Evolutionary conservation across 1,284 basidiomycete genomes (phyloP).

Genomic region (Cutaneotrichosporon spelunceum): DNA sequence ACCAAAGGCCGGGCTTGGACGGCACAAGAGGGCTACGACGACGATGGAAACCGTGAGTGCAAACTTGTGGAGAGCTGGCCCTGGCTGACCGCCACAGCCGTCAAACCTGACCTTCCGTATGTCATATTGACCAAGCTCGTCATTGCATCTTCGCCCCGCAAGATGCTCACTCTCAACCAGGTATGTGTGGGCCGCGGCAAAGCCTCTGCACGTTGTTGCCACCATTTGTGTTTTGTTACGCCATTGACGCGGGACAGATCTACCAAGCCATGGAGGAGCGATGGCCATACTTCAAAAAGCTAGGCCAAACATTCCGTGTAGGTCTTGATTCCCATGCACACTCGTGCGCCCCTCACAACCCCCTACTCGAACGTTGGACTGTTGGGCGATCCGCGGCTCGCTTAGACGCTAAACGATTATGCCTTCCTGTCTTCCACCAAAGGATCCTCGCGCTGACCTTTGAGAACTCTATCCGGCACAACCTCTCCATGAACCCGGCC

Average conservation of each 20-base stretch:
- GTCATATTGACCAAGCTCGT: constrained; percentile 32
- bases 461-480: constrained; percentile 77
- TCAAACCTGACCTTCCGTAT: constrained; percentile 33
- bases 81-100: constrained; percentile 16
- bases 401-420: not conserved
- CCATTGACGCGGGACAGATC: constrained; percentile 25
- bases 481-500: constrained; percentile 72
- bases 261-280: constrained; percentile 37
- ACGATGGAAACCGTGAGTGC: constrained; percentile 28
- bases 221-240: not conserved
- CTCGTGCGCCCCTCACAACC: not conserved
- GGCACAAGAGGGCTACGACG: constrained; percentile 23
- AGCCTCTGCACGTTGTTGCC: not conserved
- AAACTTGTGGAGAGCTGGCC: not conserved
- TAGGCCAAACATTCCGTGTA: constrained; percentile 31
- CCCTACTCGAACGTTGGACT: not conserved
- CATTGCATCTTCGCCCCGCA: constrained; percentile 34
- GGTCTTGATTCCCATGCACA: constrained; percentile 1
- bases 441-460: constrained; percentile 1
- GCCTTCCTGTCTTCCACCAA: not conserved
- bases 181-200: constrained; percentile 26
- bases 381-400: not conserved
- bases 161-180: constrained; percentile 33
- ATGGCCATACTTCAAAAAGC: constrained; percentile 31
- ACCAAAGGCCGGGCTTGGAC: constrained; percentile 26